Base-by-base conservation (phyloP, 495 filamentous ascomycete species). In the Thermochaetoides thermophila region DNA sequence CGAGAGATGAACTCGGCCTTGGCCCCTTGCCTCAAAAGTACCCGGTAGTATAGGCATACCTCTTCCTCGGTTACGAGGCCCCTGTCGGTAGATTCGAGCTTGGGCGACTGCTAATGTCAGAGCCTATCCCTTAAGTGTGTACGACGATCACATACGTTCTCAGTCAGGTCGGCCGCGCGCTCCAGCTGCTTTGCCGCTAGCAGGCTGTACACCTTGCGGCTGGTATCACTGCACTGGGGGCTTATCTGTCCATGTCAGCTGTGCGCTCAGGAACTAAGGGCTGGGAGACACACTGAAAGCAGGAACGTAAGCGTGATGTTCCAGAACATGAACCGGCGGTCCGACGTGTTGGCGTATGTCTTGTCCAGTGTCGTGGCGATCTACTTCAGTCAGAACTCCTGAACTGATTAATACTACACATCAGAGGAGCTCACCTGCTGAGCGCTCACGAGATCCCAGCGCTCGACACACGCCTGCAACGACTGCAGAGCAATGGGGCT, bases 401-500 rank as follows among this genome's bases (percentile, higher is more conserved):
- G n/a, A n/a, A n/a, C n/a, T n/a, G n/a, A n/a, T n/a, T n/a, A n/a
- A n/a, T n/a, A n/a, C n/a, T n/a, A n/a, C n/a, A n/a, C n/a, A n/a
- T n/a, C 21, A 23, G 3, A 23, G 1, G 13, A 5, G 34, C 25
- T 6, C 38, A 63, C 61, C 52, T 63, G 60, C 39, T 67, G 63
- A 12, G 63, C 61, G 43, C 56, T 61, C 30, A 57, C 56, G 35
- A 64, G 58, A 31, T 67, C 63, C 42, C 56, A 62, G 24, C 56
- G 45, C 39, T 52, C 53, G 25, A 67, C 40, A 36, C 63, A 67
- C 5, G 52, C 34, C 32, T 62, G 53, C 8, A 66, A 49, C 29
- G 57, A 67, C 20, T 48, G 45, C 3, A 48, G 29, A 4, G 53
- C 47, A 12, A 47, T 31, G 17, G 42, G 49, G 35, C 55, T 60